Evolutionary conservation across 208 protist genomes (phyloP).

Genomic region (Naegleria lovaniensis): DNA sequence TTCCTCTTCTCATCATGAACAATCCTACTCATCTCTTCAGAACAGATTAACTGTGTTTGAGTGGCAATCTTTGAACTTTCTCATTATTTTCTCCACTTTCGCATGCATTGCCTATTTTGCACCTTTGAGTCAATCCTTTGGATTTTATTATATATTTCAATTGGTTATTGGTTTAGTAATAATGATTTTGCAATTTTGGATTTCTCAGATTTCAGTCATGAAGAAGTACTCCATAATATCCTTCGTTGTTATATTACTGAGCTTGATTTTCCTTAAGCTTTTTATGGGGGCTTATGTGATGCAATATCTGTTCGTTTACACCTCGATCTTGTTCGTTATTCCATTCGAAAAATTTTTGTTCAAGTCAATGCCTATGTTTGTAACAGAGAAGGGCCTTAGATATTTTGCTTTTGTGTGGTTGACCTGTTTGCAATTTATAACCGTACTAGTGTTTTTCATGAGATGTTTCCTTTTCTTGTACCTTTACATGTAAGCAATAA

Average conservation of each 20-base stretch:
- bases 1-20: too few relatives aligned
- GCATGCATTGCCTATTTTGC: neutral
- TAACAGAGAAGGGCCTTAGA: neutral
- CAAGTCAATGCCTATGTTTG: neutral
- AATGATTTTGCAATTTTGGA: neutral
- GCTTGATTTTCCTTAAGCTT: neutral
- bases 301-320: neutral
- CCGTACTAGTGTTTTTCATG: neutral
- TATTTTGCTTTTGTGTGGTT: neutral
- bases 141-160: neutral
- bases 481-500: neutral
- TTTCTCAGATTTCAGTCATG: neutral
- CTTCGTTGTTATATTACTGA: neutral
- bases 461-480: neutral
- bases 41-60: neutral
- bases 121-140: neutral
- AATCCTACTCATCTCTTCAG: too few relatives aligned
- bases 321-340: neutral
- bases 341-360: neutral
- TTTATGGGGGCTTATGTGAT: neutral
- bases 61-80: neutral
- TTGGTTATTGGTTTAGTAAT: neutral
- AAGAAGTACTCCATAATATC: neutral
- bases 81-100: neutral
- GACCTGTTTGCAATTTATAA: neutral